Percentiles rank a stretch among this genome's conserved stretches.
Conservation (phyloP, 148 eudicot genomes). For the Diospyros lotus region DNA sequence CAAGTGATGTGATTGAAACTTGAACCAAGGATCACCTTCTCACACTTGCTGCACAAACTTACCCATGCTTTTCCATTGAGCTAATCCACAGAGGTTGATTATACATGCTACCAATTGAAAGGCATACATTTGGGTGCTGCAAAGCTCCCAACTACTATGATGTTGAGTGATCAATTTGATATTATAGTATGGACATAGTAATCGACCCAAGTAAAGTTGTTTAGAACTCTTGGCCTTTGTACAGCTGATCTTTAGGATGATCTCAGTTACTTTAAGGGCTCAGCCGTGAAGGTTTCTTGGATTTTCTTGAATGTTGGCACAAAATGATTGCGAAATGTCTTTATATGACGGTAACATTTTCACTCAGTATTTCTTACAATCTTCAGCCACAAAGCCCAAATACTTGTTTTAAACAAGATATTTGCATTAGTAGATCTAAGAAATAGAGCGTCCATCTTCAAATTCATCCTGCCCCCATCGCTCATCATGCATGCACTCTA, state of each 20-base stretch:
- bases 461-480: slow-evolving; percentile 8
- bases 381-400: not conserved
- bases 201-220: not conserved
- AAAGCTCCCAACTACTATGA: not conserved
- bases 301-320: not conserved
- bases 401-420: not conserved
- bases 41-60: too few species aligned
- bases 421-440: not conserved
- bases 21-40: too few species aligned
- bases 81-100: too few species aligned
- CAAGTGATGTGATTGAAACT: too few species aligned
- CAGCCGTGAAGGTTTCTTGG: not conserved
- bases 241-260: not conserved
- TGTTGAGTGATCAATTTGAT: not conserved
- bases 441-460: slow-evolving; percentile 2
- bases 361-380: not conserved
- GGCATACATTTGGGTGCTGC: not conserved
- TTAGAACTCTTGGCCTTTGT: not conserved
- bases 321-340: not conserved
- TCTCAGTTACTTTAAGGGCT: not conserved
- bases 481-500: slow-evolving; percentile 9
- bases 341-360: too few species aligned
- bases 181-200: not conserved
- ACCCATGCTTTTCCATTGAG: too few species aligned
- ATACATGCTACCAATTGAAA: not conserved